Percentiles rank a stretch among this genome's conserved stretches.
Conservation (phyloP, 345 rosid genomes). For the Excoecaria cochinchinensis region DNA sequence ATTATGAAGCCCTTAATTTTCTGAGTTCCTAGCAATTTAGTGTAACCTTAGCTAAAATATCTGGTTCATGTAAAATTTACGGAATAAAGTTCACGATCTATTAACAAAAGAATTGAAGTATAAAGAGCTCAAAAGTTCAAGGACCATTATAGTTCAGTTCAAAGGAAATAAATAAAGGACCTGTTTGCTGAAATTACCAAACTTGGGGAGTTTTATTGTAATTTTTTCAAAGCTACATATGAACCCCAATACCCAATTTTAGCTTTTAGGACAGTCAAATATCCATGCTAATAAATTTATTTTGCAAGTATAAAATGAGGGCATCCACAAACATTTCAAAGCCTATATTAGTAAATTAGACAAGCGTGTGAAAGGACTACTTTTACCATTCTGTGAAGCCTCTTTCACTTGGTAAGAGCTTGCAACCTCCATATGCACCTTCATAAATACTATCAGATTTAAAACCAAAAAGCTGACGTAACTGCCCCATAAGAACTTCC, state of each 20-base stretch:
- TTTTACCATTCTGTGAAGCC: conserved; percentile 89
- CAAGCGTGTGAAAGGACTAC: conserved; percentile 5
- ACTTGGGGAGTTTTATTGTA: too few relatives aligned
- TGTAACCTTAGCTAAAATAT: too few relatives aligned
- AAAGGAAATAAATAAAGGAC: too few relatives aligned
- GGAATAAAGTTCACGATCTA: too few relatives aligned
- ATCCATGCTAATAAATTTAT: background rate
- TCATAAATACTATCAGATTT: conserved; percentile 52
- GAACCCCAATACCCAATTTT: background rate
- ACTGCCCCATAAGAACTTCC: conserved; percentile 90
- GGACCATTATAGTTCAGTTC: too few relatives aligned
- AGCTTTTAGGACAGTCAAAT: background rate
- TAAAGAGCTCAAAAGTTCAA: too few relatives aligned
- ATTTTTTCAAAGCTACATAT: too few relatives aligned
- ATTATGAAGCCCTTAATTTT: too few relatives aligned
- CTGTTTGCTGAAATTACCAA: too few relatives aligned
- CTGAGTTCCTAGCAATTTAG: too few relatives aligned
- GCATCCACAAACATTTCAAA: background rate
- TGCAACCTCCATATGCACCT: conserved; percentile 58
- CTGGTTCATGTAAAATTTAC: too few relatives aligned
- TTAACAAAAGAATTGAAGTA: too few relatives aligned
- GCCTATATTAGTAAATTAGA: background rate
- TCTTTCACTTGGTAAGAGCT: conserved; percentile 66
- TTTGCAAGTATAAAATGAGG: background rate
- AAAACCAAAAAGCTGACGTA: conserved; percentile 83